These are phyloP conservation scores for Pascua sp. DNA, from an alignment of 1,284 basidiomycete species.

Conservation along the genomic window DNA sequence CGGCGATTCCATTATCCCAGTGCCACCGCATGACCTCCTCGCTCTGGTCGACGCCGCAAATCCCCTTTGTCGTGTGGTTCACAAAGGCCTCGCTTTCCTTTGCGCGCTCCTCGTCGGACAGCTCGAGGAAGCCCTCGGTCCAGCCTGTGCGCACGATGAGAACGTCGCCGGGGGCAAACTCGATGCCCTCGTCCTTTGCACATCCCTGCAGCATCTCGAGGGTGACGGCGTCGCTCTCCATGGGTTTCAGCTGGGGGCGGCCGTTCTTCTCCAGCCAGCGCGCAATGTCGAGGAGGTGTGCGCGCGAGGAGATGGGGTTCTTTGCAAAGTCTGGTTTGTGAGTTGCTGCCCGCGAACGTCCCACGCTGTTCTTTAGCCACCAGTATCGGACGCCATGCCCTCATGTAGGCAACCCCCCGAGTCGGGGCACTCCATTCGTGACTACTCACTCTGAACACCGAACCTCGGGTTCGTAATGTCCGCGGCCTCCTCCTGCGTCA, in stretches of 20 bases:
- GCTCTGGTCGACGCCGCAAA: slow-evolving; percentile 28
- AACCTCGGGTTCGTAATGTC: slow-evolving; percentile 5
- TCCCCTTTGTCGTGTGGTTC: slow-evolving; percentile 6
- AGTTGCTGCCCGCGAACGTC: too few relatives aligned
- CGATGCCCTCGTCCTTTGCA: slow-evolving; percentile 31
- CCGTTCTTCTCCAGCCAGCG: slow-evolving; percentile 37
- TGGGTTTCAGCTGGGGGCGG: slow-evolving; percentile 41
- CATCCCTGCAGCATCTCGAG: slow-evolving; percentile 28
- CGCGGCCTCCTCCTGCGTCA: slow-evolving; percentile 8
- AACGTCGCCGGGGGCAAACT: slow-evolving; percentile 41
- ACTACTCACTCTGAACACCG: slow-evolving; percentile 19
- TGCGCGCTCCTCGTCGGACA: slow-evolving; percentile 24
- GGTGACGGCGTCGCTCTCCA: slow-evolving; percentile 26
- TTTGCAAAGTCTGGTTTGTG: slow-evolving; percentile 12
- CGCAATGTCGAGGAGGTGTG: slow-evolving; percentile 20
- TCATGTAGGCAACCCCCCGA: background rate
- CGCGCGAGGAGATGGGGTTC: slow-evolving; percentile 21
- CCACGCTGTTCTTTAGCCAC: too few relatives aligned
- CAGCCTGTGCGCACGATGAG: slow-evolving; percentile 47
- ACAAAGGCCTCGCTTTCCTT: background rate
- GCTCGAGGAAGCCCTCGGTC: slow-evolving; percentile 40
- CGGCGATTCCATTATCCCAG: slow-evolving; percentile 52
- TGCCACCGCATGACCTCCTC: slow-evolving; percentile 46
- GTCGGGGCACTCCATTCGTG: too few relatives aligned
- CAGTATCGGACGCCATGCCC: background rate